Percentiles rank a stretch among this genome's conserved stretches.
phyloP scores from a whole-genome alignment of 768 basidiomycete species.

The Tremella mesenterica region DNA sequence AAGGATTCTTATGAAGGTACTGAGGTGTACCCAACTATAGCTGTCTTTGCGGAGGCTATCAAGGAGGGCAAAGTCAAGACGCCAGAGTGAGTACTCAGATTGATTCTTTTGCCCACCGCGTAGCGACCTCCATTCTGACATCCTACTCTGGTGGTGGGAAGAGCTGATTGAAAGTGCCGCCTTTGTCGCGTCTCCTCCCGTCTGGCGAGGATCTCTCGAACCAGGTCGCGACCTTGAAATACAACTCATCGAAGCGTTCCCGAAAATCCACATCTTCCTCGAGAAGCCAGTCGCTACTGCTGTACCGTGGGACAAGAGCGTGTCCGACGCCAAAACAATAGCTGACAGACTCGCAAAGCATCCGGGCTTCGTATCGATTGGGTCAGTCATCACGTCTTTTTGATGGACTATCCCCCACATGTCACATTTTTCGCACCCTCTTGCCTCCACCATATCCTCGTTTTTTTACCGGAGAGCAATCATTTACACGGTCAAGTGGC shows the following conservation, averaged over 20 bases:
- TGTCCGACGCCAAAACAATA: conserved; percentile 59
- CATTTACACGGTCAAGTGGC: no score
- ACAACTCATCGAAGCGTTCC: conserved; percentile 75
- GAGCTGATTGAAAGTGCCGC: no score
- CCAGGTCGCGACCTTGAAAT: conserved; percentile 72
- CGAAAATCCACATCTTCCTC: conserved; percentile 74
- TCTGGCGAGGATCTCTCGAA: conserved; percentile 69
- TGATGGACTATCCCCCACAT: no score
- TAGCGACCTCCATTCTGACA: no score
- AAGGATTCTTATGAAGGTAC: conserved; percentile 79
- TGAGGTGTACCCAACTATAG: conserved; percentile 13
- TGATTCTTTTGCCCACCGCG: no score
- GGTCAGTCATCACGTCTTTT: conserved; percentile 41
- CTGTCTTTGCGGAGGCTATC: conserved; percentile 13
- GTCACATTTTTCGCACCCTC: neutral
- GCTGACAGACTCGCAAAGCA: conserved; percentile 65
- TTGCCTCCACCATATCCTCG: neutral
- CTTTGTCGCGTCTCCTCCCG: conserved; percentile 80
- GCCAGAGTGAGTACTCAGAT: conserved; percentile 31
- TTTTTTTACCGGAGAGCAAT: no score
- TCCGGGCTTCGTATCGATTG: conserved; percentile 69
- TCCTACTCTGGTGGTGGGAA: no score
- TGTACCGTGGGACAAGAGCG: conserved; percentile 43
- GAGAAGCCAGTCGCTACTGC: conserved; percentile 89
- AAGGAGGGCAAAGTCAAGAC: conserved; percentile 10